Percentiles rank a stretch among this genome's conserved stretches.
Conservation (phyloP, 805 yeast genomes). For the Citeromyces matritensis region DNA sequence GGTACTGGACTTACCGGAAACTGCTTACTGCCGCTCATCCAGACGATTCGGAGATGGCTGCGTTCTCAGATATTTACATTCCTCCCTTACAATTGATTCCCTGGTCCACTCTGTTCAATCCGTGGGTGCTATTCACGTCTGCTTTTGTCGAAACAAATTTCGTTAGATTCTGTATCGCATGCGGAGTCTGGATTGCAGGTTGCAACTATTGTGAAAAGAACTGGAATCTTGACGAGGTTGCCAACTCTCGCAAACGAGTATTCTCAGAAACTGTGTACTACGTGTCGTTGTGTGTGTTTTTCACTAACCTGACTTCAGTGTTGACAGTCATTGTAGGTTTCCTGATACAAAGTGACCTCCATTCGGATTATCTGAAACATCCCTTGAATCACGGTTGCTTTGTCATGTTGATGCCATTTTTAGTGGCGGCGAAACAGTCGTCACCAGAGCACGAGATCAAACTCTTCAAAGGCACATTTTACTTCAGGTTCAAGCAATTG, state of each 20-base stretch:
- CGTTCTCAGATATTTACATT: constrained; percentile 27
- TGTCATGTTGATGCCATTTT: constrained; percentile 33
- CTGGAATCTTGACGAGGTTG: constrained; percentile 19
- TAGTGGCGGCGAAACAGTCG: constrained; percentile 41
- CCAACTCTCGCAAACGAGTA: constrained; percentile 5
- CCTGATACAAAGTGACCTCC: constrained; percentile 13
- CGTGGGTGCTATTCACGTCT: constrained; percentile 51
- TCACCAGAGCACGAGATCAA: constrained; percentile 42
- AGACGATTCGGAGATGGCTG: constrained; percentile 5
- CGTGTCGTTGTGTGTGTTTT: constrained; percentile 33
- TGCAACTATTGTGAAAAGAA: constrained; percentile 31
- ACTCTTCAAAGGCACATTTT: constrained; percentile 18
- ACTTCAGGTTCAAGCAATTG: constrained; percentile 41
- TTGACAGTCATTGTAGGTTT: constrained; percentile 19
- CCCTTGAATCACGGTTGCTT: constrained; percentile 37
- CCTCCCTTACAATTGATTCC: constrained; percentile 58
- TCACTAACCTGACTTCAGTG: constrained; percentile 42
- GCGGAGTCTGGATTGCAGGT: constrained; percentile 20
- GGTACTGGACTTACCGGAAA: constrained; percentile 17
- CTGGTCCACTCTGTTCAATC: constrained; percentile 31
- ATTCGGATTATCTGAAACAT: constrained; percentile 19
- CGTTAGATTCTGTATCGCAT: constrained; percentile 25
- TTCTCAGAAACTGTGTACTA: constrained; percentile 30
- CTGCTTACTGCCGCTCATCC: constrained; percentile 5
- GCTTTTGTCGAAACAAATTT: constrained; percentile 48